Percentiles rank a stretch among this genome's conserved stretches.
Conservation (phyloP, 2,329 filamentous ascomycete species). For the Tolypocladium album region DNA sequence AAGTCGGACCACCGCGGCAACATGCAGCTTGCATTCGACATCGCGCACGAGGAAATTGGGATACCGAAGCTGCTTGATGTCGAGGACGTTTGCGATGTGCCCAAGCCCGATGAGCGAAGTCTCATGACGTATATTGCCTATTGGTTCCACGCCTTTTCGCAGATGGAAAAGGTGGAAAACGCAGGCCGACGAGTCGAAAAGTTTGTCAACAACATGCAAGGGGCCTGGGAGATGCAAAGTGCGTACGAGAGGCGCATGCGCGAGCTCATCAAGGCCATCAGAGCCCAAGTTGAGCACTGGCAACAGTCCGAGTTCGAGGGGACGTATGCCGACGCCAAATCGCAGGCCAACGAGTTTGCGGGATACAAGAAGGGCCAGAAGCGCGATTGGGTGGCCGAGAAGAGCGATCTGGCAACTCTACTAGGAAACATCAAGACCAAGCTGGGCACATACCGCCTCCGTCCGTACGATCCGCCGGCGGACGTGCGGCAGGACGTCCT, state of each 20-base stretch:
- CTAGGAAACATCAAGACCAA: constrained; percentile 99
- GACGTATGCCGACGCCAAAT: constrained; percentile 86
- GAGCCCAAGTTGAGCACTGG: constrained; percentile 66
- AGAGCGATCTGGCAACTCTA: constrained; percentile 85
- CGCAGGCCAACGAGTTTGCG: constrained; percentile 70
- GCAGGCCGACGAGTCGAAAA: constrained; percentile 94
- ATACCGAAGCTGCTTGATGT: constrained; percentile 94
- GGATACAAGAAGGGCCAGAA: constrained; percentile 88
- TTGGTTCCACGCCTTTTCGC: constrained; percentile 99
- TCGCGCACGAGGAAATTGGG: constrained; percentile 90
- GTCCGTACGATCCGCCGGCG: constrained; percentile 80
- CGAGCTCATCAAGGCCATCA: constrained; percentile 65
- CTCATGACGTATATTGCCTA: constrained; percentile 99
- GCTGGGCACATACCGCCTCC: constrained; percentile 82
- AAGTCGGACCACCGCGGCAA: constrained; percentile 91
- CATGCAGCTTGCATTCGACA: constrained; percentile 96
- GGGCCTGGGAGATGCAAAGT: constrained; percentile 99
- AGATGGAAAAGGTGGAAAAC: constrained; percentile 98
- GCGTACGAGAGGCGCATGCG: constrained; percentile 88
- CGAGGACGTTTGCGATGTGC: constrained; percentile 94
- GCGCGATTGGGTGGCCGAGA: constrained; percentile 93
- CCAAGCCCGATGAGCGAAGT: constrained; percentile 89
- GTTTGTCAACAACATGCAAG: constrained; percentile 97
- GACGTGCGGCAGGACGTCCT: constrained; percentile 74
- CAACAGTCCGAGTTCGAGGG: constrained; percentile 74